Percentiles rank a stretch among this genome's conserved stretches.
Evolutionary conservation across 2,329 filamentous ascomycete genomes (phyloP).

Genomic region (Teratosphaeria nubilosa): DNA sequence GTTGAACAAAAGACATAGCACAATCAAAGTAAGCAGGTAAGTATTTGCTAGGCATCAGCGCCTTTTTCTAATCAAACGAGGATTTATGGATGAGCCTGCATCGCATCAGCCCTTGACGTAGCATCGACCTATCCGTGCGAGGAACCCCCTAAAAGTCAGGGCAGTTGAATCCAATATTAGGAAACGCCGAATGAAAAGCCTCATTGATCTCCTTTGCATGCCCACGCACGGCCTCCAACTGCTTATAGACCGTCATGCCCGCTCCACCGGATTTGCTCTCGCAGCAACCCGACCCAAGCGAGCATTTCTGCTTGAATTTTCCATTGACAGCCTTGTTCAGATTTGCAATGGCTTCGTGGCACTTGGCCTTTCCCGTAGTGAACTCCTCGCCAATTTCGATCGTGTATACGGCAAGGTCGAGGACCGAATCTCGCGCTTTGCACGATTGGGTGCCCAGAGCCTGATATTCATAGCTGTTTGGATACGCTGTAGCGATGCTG

Average conservation of each 20-base stretch:
- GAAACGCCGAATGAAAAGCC: neutral
- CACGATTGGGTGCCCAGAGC: neutral
- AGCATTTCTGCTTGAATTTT: neutral
- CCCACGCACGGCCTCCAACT: neutral
- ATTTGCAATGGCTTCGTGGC: neutral
- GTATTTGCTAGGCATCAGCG: neutral
- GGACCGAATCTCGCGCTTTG: neutral
- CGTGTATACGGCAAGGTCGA: neutral
- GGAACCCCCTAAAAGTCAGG: neutral
- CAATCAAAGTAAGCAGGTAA: too few relatives aligned
- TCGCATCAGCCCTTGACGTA: neutral
- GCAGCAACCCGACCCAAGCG: neutral
- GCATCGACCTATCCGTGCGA: neutral
- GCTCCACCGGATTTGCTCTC: neutral
- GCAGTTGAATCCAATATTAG: neutral
- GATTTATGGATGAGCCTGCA: neutral
- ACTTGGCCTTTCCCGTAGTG: neutral
- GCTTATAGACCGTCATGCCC: neutral
- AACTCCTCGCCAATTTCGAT: neutral
- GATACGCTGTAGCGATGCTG: neutral
- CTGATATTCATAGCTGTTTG: neutral
- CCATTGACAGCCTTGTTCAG: neutral
- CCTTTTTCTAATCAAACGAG: neutral
- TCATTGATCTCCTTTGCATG: neutral
- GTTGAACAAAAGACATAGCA: too few relatives aligned